Conservation (phyloP, 345 rosid genomes). For the Rubroshorea leprosula region DNA sequence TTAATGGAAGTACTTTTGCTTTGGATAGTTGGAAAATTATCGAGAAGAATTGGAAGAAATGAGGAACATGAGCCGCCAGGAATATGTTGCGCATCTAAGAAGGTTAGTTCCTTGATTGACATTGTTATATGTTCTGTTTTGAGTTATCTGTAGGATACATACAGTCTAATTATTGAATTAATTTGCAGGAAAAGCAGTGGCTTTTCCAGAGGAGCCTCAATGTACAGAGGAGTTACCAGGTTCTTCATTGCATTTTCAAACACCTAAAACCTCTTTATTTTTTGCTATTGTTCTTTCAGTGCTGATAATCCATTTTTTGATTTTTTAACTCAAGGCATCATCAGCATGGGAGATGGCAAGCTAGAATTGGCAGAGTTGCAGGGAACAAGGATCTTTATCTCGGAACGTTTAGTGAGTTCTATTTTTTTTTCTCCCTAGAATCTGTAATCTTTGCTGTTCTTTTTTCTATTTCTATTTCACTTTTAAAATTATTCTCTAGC, state of each 20-base stretch:
- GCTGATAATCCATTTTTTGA: background rate
- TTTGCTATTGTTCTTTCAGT: background rate
- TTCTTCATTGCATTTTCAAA: conserved; percentile 12
- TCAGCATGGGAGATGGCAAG: conserved; percentile 91
- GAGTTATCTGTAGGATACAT: background rate
- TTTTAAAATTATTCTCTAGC: conserved; percentile 10
- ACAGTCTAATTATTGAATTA: background rate
- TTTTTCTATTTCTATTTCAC: background rate
- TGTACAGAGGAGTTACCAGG: conserved; percentile 89
- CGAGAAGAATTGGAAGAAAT: conserved; percentile 52
- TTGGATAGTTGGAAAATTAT: conserved; percentile 56
- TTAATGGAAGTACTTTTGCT: background rate
- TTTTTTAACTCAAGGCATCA: conserved; percentile 50
- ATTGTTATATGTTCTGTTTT: background rate
- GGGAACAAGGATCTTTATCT: conserved; percentile 90
- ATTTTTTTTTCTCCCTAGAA: conserved; percentile 4
- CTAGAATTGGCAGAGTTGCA: conserved; percentile 79
- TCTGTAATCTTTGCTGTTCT: background rate
- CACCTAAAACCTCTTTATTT: background rate
- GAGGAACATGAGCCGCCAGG: conserved; percentile 83
- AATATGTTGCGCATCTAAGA: conserved; percentile 70
- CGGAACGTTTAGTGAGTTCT: conserved; percentile 70
- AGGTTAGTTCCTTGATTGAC: conserved; percentile 27
- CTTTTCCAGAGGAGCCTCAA: conserved; percentile 81
- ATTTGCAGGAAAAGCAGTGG: conserved; percentile 74